These are phyloP conservation scores for Quercus dentata DNA, from an alignment of 306 rosid genomes.

Conservation along the genomic window DNA sequence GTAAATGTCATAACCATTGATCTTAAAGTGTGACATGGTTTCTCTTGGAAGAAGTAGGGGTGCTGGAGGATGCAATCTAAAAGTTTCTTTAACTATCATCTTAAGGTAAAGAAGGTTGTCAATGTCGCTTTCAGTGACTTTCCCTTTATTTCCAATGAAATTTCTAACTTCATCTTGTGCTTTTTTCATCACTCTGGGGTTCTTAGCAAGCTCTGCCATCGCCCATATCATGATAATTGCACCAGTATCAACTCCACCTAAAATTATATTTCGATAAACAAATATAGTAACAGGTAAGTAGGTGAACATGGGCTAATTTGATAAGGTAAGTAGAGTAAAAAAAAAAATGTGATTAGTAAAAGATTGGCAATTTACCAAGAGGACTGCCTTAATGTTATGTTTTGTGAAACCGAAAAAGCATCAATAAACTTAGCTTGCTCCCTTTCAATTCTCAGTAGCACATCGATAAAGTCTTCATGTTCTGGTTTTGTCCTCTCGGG, in stretches of 20 bases:
- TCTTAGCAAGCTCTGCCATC: neutral
- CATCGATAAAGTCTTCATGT: slow-evolving; percentile 39
- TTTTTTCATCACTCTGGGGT: slow-evolving; percentile 12
- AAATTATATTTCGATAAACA: slow-evolving; percentile 28
- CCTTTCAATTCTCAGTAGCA: slow-evolving; percentile 29
- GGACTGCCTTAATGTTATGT: slow-evolving; percentile 36
- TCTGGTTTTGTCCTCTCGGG: neutral
- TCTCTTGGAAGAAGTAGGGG: slow-evolving; percentile 45
- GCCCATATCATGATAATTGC: neutral
- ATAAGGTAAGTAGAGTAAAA: neutral
- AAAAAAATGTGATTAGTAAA: too few species aligned
- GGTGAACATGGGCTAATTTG: too few species aligned
- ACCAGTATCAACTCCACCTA: slow-evolving; percentile 39
- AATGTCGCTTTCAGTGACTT: neutral
- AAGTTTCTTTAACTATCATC: neutral
- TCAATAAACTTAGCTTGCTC: slow-evolving; percentile 15
- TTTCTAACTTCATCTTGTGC: slow-evolving; percentile 24
- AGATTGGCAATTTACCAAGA: slow-evolving; percentile 20
- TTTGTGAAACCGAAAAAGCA: neutral
- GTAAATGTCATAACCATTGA: slow-evolving; percentile 25
- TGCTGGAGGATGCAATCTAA: slow-evolving; percentile 37
- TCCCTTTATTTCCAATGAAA: slow-evolving; percentile 15
- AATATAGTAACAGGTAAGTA: neutral
- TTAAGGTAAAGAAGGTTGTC: too few species aligned
- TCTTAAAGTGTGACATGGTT: slow-evolving; percentile 12